Evolutionary conservation across 179 eudicot genomes (phyloP), one percentile per base, ranked within the genome.

Genomic region (Beta lomatogona): DNA sequence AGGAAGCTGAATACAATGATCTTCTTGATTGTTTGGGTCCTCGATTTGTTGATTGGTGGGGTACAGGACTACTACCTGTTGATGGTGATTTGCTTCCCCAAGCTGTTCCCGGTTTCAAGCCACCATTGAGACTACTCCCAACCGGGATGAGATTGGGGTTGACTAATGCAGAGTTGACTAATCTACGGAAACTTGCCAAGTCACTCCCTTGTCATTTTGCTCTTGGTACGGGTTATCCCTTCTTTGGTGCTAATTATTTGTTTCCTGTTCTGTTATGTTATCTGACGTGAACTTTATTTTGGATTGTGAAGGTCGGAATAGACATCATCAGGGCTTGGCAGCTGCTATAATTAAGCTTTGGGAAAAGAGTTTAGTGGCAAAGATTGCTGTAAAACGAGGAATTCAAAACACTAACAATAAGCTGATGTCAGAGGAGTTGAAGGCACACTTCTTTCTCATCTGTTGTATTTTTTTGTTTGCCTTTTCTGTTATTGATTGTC

Each of bases 21-120:
- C 87, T 94, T 75, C 88, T 96, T 67, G 92, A 96, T 89, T 93
- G 91, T 59, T 86, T 94, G 88, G 98, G 99, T 71, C 99, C 97
- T 78, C 97, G 98, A 71, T 96, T 94, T 89, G 92, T 89, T 78
- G 97, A 96, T 80, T 96, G 99, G 99, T 96, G 99, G 99, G 99
- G 98, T 45, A 96, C 96, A 16, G 97, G 97, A 82, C 55, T 96
- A 73, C 94, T 94, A 77, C 99, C 99, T 80, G 89, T 96, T 80
- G 99, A 96, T 88, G 99, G 91, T 81, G 99, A 96, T 91, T 89
- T 91, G 84, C 99, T 96, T 84, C 93, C 97, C 81, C 93, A 86
- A 84, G 86, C 91, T 45, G 76, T 96, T 86, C 96, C 94, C 50
- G 96, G 87, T 67, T 96, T 89, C 82, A 94, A 86, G 80, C 89